Base-by-base conservation (phyloP, 2,329 filamentous ascomycete species). In the Didymella arachidicola region DNA sequence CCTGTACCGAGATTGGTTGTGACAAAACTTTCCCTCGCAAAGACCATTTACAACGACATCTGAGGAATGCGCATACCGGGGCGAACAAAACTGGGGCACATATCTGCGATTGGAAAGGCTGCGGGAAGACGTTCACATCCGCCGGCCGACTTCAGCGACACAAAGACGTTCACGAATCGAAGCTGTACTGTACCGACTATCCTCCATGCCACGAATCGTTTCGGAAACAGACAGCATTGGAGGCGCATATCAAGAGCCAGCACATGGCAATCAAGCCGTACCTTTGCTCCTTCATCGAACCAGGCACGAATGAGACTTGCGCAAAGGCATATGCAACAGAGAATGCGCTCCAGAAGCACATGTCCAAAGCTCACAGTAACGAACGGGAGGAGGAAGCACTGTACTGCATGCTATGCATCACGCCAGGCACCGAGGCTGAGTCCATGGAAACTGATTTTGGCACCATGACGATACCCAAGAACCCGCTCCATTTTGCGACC, bases 1-100 rank as follows among this genome's bases (percentile, higher is more conserved):
- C 83, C 38, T 98, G 94, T 72, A 80, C 83, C 2, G 84, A 89
- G 61, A 79, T 83, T 6, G 87, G 79, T 41, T 98, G 94, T 72
- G 86, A 87, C 69, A 97, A 97, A 80, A 85, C 88, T 41, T 98
- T 96, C 74, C 85, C 92, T 14, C 91, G 95, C 61, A 87, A 92
- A 65, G 94, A 94, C 68, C 93, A 97, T 78, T 82, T 97, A 18
- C 88, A 89, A 59, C 89, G 93, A 64, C 94, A 98, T 74, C 79
- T 96, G 71, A 93, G 93, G 73, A 90, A 90, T 54, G 88, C 89
- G 11, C 94, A 97, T 74, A 89, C 86, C 19, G 67, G 71, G 10
- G 59, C 61, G 3, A 82, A 87, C 53, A 84, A 63, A 14, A 63
- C 92, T 64, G 84, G 89, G 58, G 84, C 87, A 45, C 89, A 92